Evolutionary conservation across 2,329 filamentous ascomycete genomes (phyloP), one percentile per base, ranked within the genome.

Genomic region (Trichoderma oligosporum): DNA sequence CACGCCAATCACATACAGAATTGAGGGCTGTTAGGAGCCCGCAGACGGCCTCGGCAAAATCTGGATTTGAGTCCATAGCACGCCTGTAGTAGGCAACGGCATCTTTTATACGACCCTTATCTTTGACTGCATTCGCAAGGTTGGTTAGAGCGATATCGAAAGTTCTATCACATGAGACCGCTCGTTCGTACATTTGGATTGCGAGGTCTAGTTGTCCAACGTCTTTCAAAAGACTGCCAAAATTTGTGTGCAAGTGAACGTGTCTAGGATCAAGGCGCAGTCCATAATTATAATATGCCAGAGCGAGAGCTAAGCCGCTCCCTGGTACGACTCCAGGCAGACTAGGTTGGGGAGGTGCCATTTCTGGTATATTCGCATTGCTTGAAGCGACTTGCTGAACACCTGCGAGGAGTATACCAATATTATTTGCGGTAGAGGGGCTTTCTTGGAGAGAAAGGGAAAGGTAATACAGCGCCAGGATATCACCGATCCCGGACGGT

Each of bases 131-230:
- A 70, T 99, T 99, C 56, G 94, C 94, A 20, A 99, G 79, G 67
- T 99, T 99, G 4, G 94, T 96, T 56, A 99, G 76, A 31, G 94
- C 94, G 67, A 99, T 99, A 67, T 99, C 94, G 67, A 99, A 99
- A 22, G 86, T 89, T n/a, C 85, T 85, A 71, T 99, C 94, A 68
- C 92, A 97, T 3, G 83, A 81, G 12, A 99, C 94, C 9, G 94
- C 94, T 63, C 91, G 86, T 73, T 97, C 91, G 68, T 99, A 99
- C 93, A 99, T 97, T 62, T 87, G 86, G 65, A 99, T 97, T 0
- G 94, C 94, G 46, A 90, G 82, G 63, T 91, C 86, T 12, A 99
- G 80, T 64, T 97, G 93, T 0, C 94, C 94, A 63, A 97, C 94
- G 65, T 99, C 94, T 68, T 99, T 99, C 41, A 99, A 79, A 27